These are phyloP conservation scores for Lyophyllum shimeji DNA, from an alignment of 768 basidiomycete species.

Conservation along the genomic window DNA sequence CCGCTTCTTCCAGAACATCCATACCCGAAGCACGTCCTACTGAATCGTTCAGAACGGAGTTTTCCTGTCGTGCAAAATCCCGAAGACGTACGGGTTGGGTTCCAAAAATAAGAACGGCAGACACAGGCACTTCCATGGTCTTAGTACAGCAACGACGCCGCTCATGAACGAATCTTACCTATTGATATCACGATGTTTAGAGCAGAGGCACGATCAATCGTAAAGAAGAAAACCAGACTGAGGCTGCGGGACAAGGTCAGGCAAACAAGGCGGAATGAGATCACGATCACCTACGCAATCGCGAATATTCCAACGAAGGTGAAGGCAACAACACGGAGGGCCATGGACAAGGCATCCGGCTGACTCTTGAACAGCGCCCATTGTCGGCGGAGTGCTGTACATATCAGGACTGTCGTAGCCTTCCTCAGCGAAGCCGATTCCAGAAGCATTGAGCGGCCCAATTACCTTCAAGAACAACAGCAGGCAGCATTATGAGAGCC, in stretches of 20 bases:
- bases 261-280: background rate
- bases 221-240: slow-evolving; percentile 24
- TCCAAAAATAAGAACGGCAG: slow-evolving; percentile 23
- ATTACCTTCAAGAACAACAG: slow-evolving; percentile 20
- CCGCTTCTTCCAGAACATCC: slow-evolving; percentile 13
- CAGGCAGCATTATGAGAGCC: slow-evolving; percentile 14
- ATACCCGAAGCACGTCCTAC: slow-evolving; percentile 10
- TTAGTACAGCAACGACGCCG: background rate
- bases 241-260: slow-evolving; percentile 11
- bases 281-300: slow-evolving; percentile 16
- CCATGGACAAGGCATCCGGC: slow-evolving; percentile 19
- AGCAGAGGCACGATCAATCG: slow-evolving; percentile 15
- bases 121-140: slow-evolving; percentile 17
- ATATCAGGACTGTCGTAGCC: slow-evolving; percentile 15
- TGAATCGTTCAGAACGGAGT: background rate
- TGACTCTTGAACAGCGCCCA: slow-evolving; percentile 19
- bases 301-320: slow-evolving; percentile 21
- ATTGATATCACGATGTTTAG: slow-evolving; percentile 23
- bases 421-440: too few species aligned
- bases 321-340: slow-evolving; percentile 22
- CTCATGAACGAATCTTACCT: slow-evolving; percentile 4
- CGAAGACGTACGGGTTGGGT: slow-evolving; percentile 18
- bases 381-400: slow-evolving; percentile 18
- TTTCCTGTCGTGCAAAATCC: too few species aligned
- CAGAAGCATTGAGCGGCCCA: background rate